Conservation (phyloP, 306 rosid species). For the Acacia acuminata region DNA sequence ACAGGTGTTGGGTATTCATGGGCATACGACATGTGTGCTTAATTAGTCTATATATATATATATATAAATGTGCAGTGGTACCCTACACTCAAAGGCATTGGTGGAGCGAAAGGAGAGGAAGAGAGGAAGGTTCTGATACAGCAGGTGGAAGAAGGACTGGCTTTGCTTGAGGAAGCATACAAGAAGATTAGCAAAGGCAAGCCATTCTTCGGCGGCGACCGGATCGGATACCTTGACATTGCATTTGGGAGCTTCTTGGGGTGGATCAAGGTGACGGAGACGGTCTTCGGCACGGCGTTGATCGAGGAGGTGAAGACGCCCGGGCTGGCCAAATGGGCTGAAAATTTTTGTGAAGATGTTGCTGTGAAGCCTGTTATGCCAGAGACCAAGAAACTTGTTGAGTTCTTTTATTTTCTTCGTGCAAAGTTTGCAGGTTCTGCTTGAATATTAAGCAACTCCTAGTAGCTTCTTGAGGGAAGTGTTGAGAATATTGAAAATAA, state of each 20-base stretch:
- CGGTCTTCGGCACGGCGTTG: slow-evolving; percentile 32
- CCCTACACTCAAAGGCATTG: slow-evolving; percentile 36
- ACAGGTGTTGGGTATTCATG: too few relatives aligned
- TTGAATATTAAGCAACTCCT: neutral
- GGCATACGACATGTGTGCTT: too few relatives aligned
- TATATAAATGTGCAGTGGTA: slow-evolving; percentile 39
- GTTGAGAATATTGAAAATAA: neutral
- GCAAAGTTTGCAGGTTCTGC: neutral
- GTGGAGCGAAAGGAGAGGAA: slow-evolving; percentile 37
- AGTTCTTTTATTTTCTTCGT: slow-evolving; percentile 16
- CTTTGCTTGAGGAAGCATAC: slow-evolving; percentile 49
- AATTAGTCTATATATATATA: neutral
- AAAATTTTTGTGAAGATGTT: slow-evolving; percentile 34
- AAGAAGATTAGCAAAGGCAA: slow-evolving; percentile 55
- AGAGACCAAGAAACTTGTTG: slow-evolving; percentile 49
- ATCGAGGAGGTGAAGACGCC: slow-evolving; percentile 28
- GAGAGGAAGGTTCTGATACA: slow-evolving; percentile 38
- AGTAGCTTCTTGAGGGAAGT: neutral
- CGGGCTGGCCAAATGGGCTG: neutral
- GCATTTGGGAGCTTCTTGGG: slow-evolving; percentile 59
- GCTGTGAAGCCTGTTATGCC: slow-evolving; percentile 56
- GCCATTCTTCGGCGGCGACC: slow-evolving; percentile 53
- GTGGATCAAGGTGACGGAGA: slow-evolving; percentile 50
- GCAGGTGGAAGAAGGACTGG: slow-evolving; percentile 36
- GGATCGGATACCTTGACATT: slow-evolving; percentile 58